Percentiles rank a stretch among this genome's conserved stretches.
Conservation (phyloP, 176 grass and related monocot genomes). For the Oryza glumipatula region DNA sequence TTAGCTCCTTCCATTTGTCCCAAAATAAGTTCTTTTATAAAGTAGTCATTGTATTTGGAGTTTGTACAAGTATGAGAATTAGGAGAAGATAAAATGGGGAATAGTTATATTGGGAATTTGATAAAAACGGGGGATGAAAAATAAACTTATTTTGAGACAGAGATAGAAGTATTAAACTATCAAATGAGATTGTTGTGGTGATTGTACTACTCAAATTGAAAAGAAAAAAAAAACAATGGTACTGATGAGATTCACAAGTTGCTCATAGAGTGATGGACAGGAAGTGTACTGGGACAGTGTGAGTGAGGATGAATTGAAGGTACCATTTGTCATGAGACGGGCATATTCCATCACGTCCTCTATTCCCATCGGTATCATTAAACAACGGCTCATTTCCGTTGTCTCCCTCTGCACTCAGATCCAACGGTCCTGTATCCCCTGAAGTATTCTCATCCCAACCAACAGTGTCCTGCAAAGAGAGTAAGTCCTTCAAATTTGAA, state of each 20-base stretch:
- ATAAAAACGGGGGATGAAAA: too few relatives aligned
- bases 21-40: too few relatives aligned
- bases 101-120: too few relatives aligned
- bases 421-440: slow-evolving; percentile 18
- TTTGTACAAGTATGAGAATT: too few relatives aligned
- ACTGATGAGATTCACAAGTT: neutral
- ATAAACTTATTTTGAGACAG: too few relatives aligned
- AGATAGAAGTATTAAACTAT: too few relatives aligned
- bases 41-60: too few relatives aligned
- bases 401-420: slow-evolving; percentile 25
- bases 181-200: too few relatives aligned
- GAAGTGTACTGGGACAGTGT: neutral
- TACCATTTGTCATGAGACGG: slow-evolving; percentile 1
- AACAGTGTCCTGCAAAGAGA: neutral
- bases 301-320: neutral
- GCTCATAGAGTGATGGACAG: neutral
- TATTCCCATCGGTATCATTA: slow-evolving; percentile 24
- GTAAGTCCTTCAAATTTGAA: slow-evolving; percentile 42
- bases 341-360: slow-evolving; percentile 49
- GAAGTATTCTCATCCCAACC: neutral
- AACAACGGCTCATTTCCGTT: slow-evolving; percentile 23
- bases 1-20: too few relatives aligned
- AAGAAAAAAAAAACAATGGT: too few relatives aligned
- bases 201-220: too few relatives aligned
- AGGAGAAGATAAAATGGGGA: too few relatives aligned